Percentiles rank a stretch among this genome's conserved stretches.
Conservation (phyloP, 2,329 filamentous ascomycete species). For the Pseudocercospora crystallina region DNA sequence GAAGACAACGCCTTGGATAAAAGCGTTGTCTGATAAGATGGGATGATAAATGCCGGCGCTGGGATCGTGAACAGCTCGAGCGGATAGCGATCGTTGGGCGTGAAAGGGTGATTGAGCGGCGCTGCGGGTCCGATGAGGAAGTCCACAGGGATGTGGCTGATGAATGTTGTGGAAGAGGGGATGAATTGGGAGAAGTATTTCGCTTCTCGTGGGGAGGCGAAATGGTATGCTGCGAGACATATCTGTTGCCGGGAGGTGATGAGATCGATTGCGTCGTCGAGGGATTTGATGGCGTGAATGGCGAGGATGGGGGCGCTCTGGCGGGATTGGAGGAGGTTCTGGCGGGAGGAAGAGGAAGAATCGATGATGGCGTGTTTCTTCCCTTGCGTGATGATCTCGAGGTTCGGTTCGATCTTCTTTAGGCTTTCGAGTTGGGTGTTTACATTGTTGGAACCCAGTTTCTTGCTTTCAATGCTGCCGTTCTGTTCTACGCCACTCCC, state of each 20-base stretch:
- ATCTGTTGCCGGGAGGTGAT: conserved; percentile 28
- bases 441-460: conserved; percentile 2
- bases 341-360: conserved; percentile 11
- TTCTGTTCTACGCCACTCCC: conserved; percentile 16
- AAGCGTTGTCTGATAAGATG: conserved; percentile 9
- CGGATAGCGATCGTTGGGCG: conserved; percentile 41
- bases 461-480: conserved; percentile 6
- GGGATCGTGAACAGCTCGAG: conserved; percentile 46
- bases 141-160: conserved; percentile 59
- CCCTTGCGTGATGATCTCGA: conserved; percentile 27
- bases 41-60: conserved; percentile 42
- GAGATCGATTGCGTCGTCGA: conserved; percentile 57
- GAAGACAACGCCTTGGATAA: conserved; percentile 10
- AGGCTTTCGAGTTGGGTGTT: conserved; percentile 5
- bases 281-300: conserved; percentile 49
- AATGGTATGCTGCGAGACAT: conserved; percentile 54
- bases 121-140: conserved; percentile 49
- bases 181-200: conserved; percentile 63
- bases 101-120: conserved; percentile 32
- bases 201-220: conserved; percentile 49
- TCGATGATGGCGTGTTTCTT: conserved; percentile 27
- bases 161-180: conserved; percentile 49
- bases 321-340: conserved; percentile 34
- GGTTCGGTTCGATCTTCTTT: conserved; percentile 8
- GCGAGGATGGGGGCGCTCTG: conserved; percentile 44